Evolutionary conservation across 148 eudicot species (phyloP).

Genomic region (Cornus suecica): DNA sequence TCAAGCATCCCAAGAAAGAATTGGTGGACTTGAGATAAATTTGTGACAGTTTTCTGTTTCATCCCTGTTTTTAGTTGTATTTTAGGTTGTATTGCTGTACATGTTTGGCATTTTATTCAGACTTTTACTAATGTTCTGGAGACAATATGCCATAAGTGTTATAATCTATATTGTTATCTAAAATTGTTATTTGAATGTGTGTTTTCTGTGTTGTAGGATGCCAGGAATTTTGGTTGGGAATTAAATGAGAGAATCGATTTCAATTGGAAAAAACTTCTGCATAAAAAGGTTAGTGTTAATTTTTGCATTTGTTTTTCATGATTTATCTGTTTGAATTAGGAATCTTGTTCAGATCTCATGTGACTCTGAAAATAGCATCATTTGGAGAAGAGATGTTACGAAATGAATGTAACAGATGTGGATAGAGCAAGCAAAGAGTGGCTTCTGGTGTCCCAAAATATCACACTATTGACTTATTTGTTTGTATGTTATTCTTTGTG

Average conservation of each 20-base stretch:
- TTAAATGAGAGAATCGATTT: constrained; percentile 74
- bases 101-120: no score
- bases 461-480: neutral
- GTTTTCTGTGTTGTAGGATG: constrained; percentile 57
- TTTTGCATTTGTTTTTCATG: constrained; percentile 9
- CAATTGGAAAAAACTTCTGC: constrained; percentile 93
- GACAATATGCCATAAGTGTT: neutral
- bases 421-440: neutral
- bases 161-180: constrained; percentile 1
- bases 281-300: constrained; percentile 71
- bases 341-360: neutral
- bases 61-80: neutral
- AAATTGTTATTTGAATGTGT: neutral
- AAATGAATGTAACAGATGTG: neutral
- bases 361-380: neutral
- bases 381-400: neutral
- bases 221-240: constrained; percentile 90
- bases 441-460: neutral
- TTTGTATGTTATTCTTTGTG: neutral
- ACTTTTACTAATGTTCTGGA: neutral
- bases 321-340: neutral
- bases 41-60: neutral
- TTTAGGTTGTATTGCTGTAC: neutral
- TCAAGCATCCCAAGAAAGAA: neutral
- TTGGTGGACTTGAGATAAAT: neutral